Base-by-base conservation (phyloP, 2,329 filamentous ascomycete species). In the Raffaelea deltoideospora region DNA sequence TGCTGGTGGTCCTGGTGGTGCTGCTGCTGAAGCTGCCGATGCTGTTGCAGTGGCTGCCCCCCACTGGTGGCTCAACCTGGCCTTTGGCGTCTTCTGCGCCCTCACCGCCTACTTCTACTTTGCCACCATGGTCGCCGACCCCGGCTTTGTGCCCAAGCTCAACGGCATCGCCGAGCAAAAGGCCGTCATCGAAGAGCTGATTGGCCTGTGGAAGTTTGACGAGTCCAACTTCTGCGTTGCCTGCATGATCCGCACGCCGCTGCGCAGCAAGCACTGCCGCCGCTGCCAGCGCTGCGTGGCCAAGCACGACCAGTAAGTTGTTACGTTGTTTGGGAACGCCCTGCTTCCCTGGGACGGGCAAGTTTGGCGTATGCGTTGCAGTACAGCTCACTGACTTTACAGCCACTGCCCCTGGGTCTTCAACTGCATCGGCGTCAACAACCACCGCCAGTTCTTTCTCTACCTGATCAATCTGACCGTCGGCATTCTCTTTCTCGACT, bases 391-490 rank as follows among this genome's bases (percentile, higher is more conserved):
- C 13, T 17, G 14, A 5, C n/a, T 18, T 31, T 18, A 4, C 37
- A 92, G 85, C 52, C 90, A 98, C 53, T 98, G 90, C 51, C 90
- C 90, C 0, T 98, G 90, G 90, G 83, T 96, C 19, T 82, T 93
- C 59, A 96, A 95, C 57, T 98, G 90, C 50, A 74, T 98, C 30
- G 90, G 84, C 31, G 73, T 90, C 44, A 96, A 96, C 61, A 98
- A 96, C 55, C 82, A 96, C 51, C 78, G 90, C 13, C 87, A 95
- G 48, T 98, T 98, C 57, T 81, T 95, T 50, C 63, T 95, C 34
- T 98, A 96, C 54, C 70, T 98, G 15, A 61, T 92, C 30, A 76
- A 61, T 49, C 61, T 98, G 43, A 81, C 85, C 37, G 44, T 81
- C 14, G 85, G 85, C 22, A 79, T 96, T 26, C 45, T 82, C 3